Evolutionary conservation across 345 rosid species (phyloP), one percentile per base, ranked within the genome.

Genomic region (Viola odorata): DNA sequence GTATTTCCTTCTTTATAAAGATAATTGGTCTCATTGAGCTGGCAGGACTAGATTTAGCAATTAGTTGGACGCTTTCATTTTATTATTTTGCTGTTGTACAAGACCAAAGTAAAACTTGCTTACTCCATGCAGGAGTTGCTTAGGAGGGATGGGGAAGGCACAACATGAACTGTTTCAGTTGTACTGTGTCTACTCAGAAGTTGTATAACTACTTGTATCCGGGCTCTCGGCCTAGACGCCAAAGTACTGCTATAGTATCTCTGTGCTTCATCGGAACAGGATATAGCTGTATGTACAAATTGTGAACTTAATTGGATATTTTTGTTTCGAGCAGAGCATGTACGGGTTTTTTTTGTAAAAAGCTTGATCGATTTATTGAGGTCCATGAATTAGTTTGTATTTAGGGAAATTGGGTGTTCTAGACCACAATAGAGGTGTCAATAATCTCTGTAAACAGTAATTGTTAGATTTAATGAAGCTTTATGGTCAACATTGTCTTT

Each of bases 111-210:
- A 53, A 8, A 7, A 17, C 11, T 8, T 59, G 12, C 12, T 67
- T 41, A 17, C 48, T 8, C 45, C 4, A 9, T 50, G 58, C 57
- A 69, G 73, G 73, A 69, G 41, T 57, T 69, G 53, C 67, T 69
- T 12, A 62, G 53, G 45, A 50, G 14, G 32, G 73, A 69, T 8
- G 62, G 58, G 39, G 67, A 57, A 56, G 7, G 51, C 39, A 50
- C 62, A 41, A 32, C 53, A 13, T 62, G 53, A 69, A 7, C 4
- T 13, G 23, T 38, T 68, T 15, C 50, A n/a, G 39, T n/a, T 16
- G 17, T 41, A 40, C 15, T 38, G 8, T 53, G 6, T 38, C 4
- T 6, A 6, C 38, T 11, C 8, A 45, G 37, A 55, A 57, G 53
- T 51, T 57, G 57, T 56, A 42, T 44, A 37, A 51, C 57, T 50